Base-by-base conservation (phyloP, 257 asterid species). In the Solanum medicagineum region DNA sequence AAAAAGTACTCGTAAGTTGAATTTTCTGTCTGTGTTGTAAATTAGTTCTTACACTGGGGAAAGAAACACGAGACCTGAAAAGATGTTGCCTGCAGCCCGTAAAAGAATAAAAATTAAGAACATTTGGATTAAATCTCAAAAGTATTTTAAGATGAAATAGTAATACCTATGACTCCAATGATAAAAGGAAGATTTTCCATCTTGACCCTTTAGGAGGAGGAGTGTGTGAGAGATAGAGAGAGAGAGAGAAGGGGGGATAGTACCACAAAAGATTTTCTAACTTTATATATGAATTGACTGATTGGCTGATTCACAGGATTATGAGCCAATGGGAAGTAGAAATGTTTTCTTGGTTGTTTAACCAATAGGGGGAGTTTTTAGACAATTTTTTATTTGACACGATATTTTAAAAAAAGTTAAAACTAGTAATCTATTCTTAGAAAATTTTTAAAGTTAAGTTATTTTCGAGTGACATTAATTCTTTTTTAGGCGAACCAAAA, bases 41-140 rank as follows among this genome's bases (percentile, higher is more conserved):
- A 12, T 16, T 54, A n/a, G 42, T 36, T 4, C 92, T 87, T 85
- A 90, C 92, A 83, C 87, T 26, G 92, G 90, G 5, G 91, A 84
- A 53, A 84, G 85, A 77, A 85, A 88, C 42, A 90, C 85, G 26
- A 90, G 71, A 69, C 84, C 12, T 42, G 92, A 87, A 36, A 60
- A 36, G 26, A 90, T 16, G 74, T 88, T 88, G 80, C 92, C 90
- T 90, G 32, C 29, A n/a, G 32, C 24, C 36, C 40, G 57, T 65
- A n/a, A 59, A 57, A 59, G 20, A 2, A 36, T 36, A 11, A 47
- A 74, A 22, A 3, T 4, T 8, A 22, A 32, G 4, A 47, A 47
- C 42, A 74, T 45, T 45, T 71, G 42, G 12, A 10, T 63, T 63
- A 29, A 12, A 66, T 45, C 17, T 16, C 12, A 45, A 14, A 14